Evolutionary conservation across 2,329 filamentous ascomycete genomes (phyloP), one percentile per base, ranked within the genome.

Genomic region (Ophiostoma fasciatum): DNA sequence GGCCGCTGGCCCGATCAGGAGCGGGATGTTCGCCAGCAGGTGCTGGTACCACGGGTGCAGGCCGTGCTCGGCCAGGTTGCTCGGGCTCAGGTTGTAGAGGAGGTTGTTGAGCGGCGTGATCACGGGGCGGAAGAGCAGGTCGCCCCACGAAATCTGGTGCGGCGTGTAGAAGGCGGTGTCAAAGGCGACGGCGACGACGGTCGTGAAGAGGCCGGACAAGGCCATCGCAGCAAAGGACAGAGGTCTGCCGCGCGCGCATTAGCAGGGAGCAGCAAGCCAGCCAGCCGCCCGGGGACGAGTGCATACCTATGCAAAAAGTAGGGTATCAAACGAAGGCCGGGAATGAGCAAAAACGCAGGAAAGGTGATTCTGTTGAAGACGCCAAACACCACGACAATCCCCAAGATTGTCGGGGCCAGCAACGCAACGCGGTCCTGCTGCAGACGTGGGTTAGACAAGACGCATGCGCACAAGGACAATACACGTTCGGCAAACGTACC

Each of bases 291-390:
- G 1, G n/a, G 5, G 23, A 20, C 13, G 13, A 34, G 18, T 14
- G 61, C 72, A 52, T 59, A 90, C 82, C 78, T 88, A 55, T 76
- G 75, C 54, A 72, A 60, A 52, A 94, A 90, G 62, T 93, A 81
- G 45, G 84, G 84, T 54, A 96, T 63, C 51, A 98, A 66, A 51
- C 77, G 78, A 52, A 93, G 61, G 25, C 79, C 78, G 36, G 90
- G 88, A 52, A 94, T 74, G 40, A 93, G 56, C 42, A 98, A 60
- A 55, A 93, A 98, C 12, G 87, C 88, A 31, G 88, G 88, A 56
- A 96, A 96, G 9, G 90, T 98, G 50, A 96, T 94, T 46, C 90
- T 76, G 59, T 96, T 98, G 60, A 98, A 98, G 40, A 88, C 62
- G 33, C 90, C 90, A 50, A 90, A 81, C 12, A 94, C 78, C 35